Base-by-base conservation (phyloP, 352 stramenopile species). In the Phytophthora capsici region DNA sequence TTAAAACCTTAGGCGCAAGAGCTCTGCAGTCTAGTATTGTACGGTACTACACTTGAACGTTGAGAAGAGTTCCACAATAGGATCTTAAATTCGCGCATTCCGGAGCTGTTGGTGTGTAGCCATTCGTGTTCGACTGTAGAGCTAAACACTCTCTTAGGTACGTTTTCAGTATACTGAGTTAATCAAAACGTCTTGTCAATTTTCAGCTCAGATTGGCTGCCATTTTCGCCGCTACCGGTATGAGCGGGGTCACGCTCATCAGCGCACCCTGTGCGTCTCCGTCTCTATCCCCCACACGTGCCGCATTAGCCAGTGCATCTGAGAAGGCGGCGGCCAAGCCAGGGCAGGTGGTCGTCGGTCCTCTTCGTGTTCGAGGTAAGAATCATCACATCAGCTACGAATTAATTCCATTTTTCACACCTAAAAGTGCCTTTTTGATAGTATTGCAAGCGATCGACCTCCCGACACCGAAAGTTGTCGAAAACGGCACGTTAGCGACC, bases 291-390 rank as follows among this genome's bases (percentile, higher is more conserved):
- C 78, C 82, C 14, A 81, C 72, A 44, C 74, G 72, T 23, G 71
- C 71, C 19, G 83, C 83, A 9, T 40, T 89, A 13, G 78, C 74
- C 28, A 69, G 76, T n/a, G 82, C 80, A 14, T 76, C 78, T 36
- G 77, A 84, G 55, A 73, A 80, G 53, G 75, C 73, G 28, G 75
- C 74, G 14, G 66, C 72, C 20, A 81, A 83, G 41, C 69, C 80
- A 7, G 79, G 74, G 8, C 71, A 86, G 6, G 70, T 85, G 48
- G 66, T 62, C 25, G 68, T 78, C 5, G 83, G 83, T 25, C 57
- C 75, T 20, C 64, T 92, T 48, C 75, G 83, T 26, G 77, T 92
- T 68, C 80, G 77, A 82, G 76, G 82, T 86, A 37, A 22, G 62
- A 66, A 6, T 17, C 22, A 4, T 37, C 9, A 9, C 36, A 5